Evolutionary conservation across 495 filamentous ascomycete species (phyloP).

Genomic region (Friedmanniomyces endolithicus): DNA sequence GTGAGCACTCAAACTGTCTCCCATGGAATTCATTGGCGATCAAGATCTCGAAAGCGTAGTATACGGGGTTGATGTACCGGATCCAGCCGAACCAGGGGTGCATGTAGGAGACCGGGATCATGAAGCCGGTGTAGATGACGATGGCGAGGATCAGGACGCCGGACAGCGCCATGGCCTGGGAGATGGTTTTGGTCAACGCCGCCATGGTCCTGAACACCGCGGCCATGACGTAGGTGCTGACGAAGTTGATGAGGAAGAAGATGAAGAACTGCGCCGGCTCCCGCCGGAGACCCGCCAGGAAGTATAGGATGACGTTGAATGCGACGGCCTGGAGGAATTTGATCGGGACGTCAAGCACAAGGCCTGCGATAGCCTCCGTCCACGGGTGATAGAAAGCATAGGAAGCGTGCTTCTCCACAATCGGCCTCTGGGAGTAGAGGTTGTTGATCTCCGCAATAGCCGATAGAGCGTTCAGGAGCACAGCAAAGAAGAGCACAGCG

Average conservation of each 20-base stretch:
- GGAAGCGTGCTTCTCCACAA: slow-evolving; percentile 77
- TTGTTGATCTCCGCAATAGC: slow-evolving; percentile 49
- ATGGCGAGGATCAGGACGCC: slow-evolving; percentile 37
- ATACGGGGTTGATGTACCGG: slow-evolving; percentile 33
- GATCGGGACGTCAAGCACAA: slow-evolving; percentile 59
- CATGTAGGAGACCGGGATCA: slow-evolving; percentile 38
- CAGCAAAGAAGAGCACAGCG: slow-evolving; percentile 21
- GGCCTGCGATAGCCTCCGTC: slow-evolving; percentile 69
- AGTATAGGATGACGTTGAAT: slow-evolving; percentile 70
- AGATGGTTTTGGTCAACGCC: slow-evolving; percentile 36
- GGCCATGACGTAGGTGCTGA: slow-evolving; percentile 45
- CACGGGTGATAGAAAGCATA: slow-evolving; percentile 82
- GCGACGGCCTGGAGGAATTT: slow-evolving; percentile 35
- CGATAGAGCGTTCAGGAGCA: slow-evolving; percentile 44
- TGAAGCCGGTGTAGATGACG: slow-evolving; percentile 83
- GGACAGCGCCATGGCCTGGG: slow-evolving; percentile 40
- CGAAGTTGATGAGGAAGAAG: slow-evolving; percentile 52
- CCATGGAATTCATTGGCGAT: slow-evolving; percentile 36
- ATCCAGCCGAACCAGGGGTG: slow-evolving; percentile 37
- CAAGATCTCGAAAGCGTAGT: slow-evolving; percentile 31
- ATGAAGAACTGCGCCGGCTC: slow-evolving; percentile 75
- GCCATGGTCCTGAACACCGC: slow-evolving; percentile 38
- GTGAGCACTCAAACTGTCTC: slow-evolving; percentile 6
- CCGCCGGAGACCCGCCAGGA: slow-evolving; percentile 63
- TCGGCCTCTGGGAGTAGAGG: slow-evolving; percentile 71